These are phyloP conservation scores for Tranzscheliella williamsii DNA, from an alignment of 1,284 basidiomycete species.

Conservation along the genomic window DNA sequence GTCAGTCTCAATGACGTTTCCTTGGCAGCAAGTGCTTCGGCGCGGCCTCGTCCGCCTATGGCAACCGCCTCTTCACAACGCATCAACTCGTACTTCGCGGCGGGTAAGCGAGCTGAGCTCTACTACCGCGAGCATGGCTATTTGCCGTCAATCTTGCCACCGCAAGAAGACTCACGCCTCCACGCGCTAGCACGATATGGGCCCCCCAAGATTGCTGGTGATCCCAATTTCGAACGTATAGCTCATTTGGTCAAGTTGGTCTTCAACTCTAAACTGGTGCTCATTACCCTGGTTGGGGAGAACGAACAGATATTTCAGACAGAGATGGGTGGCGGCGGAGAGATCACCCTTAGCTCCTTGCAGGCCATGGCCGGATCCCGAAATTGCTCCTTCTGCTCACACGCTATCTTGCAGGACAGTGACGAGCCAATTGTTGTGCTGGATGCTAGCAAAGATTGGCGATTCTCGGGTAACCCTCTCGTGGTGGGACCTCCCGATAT, in stretches of 20 bases:
- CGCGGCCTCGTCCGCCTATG: slow-evolving; percentile 5
- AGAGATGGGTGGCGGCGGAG: slow-evolving; percentile 68
- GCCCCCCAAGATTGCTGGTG: slow-evolving; percentile 65
- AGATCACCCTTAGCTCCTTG: slow-evolving; percentile 22
- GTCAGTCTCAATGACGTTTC: slow-evolving; percentile 19
- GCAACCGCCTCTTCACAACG: slow-evolving; percentile 23
- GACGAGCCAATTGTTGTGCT: slow-evolving; percentile 86
- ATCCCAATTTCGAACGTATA: slow-evolving; percentile 91
- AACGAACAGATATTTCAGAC: slow-evolving; percentile 84
- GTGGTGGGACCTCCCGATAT: slow-evolving; percentile 72
- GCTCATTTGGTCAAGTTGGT: slow-evolving; percentile 84
- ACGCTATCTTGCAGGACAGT: slow-evolving; percentile 79
- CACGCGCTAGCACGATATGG: slow-evolving; percentile 52
- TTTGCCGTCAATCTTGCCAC: slow-evolving; percentile 49
- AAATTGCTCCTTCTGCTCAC: slow-evolving; percentile 76
- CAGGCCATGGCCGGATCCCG: slow-evolving; percentile 64
- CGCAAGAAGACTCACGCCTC: slow-evolving; percentile 44
- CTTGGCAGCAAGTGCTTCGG: slow-evolving; percentile 19
- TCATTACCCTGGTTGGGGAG: slow-evolving; percentile 79
- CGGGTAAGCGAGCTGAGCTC: slow-evolving; percentile 44
- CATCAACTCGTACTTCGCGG: slow-evolving; percentile 40
- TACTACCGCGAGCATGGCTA: slow-evolving; percentile 52
- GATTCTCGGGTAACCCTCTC: slow-evolving; percentile 80
- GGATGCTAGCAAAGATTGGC: slow-evolving; percentile 81
- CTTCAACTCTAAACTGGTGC: slow-evolving; percentile 83